Evolutionary conservation across 73 alveolate species (phyloP), one percentile per base, ranked within the genome.

Genomic region (Uronychia setigera): DNA sequence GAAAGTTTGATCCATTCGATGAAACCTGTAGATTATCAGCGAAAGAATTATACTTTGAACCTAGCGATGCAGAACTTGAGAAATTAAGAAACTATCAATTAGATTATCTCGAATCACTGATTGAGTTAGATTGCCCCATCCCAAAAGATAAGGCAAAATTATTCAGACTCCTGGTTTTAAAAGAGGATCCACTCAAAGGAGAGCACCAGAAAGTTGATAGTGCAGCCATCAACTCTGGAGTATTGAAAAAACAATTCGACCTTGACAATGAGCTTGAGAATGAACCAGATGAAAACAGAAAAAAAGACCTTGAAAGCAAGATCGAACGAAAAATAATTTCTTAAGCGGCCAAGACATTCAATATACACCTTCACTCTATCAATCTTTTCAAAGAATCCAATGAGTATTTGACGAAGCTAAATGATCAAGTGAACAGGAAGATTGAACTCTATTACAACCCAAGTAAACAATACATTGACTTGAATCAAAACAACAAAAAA

Each of bases 91-190:
- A 30, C 32, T 76, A 32, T 27, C 32, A 76, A 76, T 28, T 28
- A 28, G 81, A 76, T 9, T 76, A 76, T 31, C 32, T 76, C 19
- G 58, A 76, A 27, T 26, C 58, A 28, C 81, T 76, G 25, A 76
- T 76, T 30, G 81, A 76, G 32, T 30, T 76, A 5, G 81, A 32
- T 26, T 31, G 46, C n/a, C 81, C 81, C 5, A 76, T 76, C n/a
- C 81, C 81, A 9, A 76, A 76, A 27, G 81, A 76, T 27, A 76
- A 76, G 81, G 81, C 81, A 29, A 25, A 31, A 32, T 27, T 76
- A 1, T 76, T 76, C 27, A 25, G 32, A 76, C 58, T 76, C 26
- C 32, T 76, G 9, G 32, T 76, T 29, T 30, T 76, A 27, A 76
- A 76, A 30, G 81, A 76, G 27, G 32, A 76, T 76, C 81, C 81